Conservation (phyloP, 2,329 filamentous ascomycete species). For the Apiospora koreana region DNA sequence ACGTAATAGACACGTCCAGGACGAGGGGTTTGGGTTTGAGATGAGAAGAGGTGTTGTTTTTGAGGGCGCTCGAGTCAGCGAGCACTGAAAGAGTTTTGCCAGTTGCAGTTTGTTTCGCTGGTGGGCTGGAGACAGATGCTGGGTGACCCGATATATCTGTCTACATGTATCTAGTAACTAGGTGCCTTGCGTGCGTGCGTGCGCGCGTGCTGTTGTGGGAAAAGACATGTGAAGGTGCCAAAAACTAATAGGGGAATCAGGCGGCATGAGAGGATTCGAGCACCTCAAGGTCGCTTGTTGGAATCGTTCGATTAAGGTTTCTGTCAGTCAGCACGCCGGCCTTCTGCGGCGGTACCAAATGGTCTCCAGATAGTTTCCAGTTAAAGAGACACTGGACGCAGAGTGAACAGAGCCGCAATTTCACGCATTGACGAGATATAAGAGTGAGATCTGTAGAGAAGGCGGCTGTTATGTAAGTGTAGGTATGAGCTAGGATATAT, state of each 20-base stretch:
- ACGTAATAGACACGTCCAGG: background rate
- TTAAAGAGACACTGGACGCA: background rate
- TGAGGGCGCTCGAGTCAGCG: background rate
- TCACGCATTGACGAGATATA: background rate
- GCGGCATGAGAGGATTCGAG: conserved; percentile 1
- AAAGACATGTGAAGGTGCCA: background rate
- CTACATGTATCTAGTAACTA: background rate
- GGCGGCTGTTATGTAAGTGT: background rate
- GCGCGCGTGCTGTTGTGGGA: background rate
- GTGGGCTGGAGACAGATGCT: background rate
- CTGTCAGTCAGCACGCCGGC: conserved; percentile 6
- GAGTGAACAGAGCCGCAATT: background rate
- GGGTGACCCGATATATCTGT: conserved; percentile 2
- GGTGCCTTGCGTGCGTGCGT: background rate
- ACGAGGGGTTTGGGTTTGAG: background rate
- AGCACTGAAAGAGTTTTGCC: conserved; percentile 2
- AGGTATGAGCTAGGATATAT: background rate
- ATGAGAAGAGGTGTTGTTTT: background rate
- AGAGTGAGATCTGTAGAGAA: background rate
- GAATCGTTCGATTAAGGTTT: conserved; percentile 3
- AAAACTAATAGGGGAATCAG: background rate
- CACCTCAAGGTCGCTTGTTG: background rate
- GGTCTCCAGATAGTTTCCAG: background rate
- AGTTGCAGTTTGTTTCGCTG: conserved; percentile 1
- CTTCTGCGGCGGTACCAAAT: background rate